Evolutionary conservation across 805 yeast species (phyloP).

Genomic region (Candida chauliodis): DNA sequence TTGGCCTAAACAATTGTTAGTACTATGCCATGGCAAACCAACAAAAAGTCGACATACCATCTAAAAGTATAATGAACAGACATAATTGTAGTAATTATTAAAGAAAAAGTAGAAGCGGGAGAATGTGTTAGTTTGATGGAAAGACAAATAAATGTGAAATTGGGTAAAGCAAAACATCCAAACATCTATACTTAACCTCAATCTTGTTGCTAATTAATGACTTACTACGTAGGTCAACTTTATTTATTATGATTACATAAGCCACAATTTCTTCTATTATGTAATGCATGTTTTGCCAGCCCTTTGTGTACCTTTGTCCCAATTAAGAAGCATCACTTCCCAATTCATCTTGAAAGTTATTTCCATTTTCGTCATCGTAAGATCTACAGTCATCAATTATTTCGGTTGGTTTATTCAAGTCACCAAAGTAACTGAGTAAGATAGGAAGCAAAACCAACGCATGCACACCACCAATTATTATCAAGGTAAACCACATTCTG

Average conservation of each 20-base stretch:
- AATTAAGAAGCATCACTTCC: neutral
- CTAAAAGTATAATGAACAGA: conserved; percentile 34
- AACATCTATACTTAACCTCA: neutral
- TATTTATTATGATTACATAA: neutral
- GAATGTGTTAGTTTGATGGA: too few relatives aligned
- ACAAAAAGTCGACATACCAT: conserved; percentile 29
- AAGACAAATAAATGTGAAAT: too few relatives aligned
- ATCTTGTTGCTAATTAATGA: neutral
- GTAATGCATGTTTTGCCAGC: neutral
- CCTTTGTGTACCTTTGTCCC: neutral
- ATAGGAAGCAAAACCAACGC: conserved; percentile 78
- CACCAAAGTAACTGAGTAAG: conserved; percentile 47
- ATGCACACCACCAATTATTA: conserved; percentile 74
- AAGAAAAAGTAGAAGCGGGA: neutral
- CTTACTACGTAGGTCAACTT: neutral
- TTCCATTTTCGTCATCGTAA: neutral
- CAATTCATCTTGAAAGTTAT: neutral
- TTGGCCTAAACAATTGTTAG: conserved; percentile 37
- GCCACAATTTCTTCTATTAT: neutral
- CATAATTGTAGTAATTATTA: conserved; percentile 15
- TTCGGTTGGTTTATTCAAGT: conserved; percentile 8
- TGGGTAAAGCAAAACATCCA: neutral
- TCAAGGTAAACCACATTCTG: conserved; percentile 87
- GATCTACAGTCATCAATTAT: conserved; percentile 5
- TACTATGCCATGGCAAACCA: conserved; percentile 7